Evolutionary conservation across 352 stramenopile species (phyloP).

Genomic region (Phytophthora citrophthora): DNA sequence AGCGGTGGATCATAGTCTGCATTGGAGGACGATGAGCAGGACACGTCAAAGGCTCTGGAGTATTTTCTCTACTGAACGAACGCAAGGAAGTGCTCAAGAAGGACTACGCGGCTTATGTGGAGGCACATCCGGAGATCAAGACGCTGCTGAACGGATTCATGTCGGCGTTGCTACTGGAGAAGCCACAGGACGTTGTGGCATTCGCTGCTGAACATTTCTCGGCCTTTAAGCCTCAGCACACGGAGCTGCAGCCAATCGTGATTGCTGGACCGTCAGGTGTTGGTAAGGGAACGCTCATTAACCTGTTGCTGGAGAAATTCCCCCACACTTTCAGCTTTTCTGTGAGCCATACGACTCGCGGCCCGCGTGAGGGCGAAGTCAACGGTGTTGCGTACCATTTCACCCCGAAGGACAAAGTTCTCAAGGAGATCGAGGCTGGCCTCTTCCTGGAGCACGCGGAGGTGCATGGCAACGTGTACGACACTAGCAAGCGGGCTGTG

Average conservation of each 20-base stretch:
- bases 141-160: slow-evolving; percentile 90
- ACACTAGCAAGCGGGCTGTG: slow-evolving; percentile 95
- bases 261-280: slow-evolving; percentile 92
- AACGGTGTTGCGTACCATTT: slow-evolving; percentile 99
- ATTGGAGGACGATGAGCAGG: slow-evolving; percentile 24
- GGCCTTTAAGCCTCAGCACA: slow-evolving; percentile 63
- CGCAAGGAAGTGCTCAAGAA: slow-evolving; percentile 88
- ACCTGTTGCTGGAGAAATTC: slow-evolving; percentile 87
- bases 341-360: slow-evolving; percentile 97
- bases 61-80: slow-evolving; percentile 85
- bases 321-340: slow-evolving; percentile 94
- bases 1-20: too few species aligned
- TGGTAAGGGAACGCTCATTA: slow-evolving; percentile 97
- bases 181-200: slow-evolving; percentile 79
- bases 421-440: slow-evolving; percentile 93
- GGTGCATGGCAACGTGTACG: slow-evolving; percentile 98
- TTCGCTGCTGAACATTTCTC: slow-evolving; percentile 87
- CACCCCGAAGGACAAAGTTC: slow-evolving; percentile 91
- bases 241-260: slow-evolving; percentile 83
- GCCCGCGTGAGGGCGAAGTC: slow-evolving; percentile 93
- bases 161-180: slow-evolving; percentile 85
- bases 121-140: slow-evolving; percentile 90
- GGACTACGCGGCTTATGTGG: slow-evolving; percentile 84
- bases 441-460: slow-evolving; percentile 98
- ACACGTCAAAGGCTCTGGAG: slow-evolving; percentile 60